Base-by-base conservation (phyloP, 345 rosid species). In the Odontarrhena argentea region DNA sequence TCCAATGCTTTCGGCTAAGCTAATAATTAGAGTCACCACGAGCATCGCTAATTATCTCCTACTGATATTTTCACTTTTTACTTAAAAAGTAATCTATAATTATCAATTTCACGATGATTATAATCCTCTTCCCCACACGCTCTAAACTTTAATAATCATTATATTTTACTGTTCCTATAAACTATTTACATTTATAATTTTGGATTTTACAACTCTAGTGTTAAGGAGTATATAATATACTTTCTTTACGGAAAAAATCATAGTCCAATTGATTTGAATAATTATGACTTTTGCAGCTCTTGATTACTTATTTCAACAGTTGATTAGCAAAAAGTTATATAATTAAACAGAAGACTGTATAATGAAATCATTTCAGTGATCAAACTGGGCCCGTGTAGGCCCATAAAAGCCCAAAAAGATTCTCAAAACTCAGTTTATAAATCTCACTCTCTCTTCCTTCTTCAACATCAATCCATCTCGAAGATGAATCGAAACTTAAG, bases 401-500 rank as follows among this genome's bases (percentile, higher is more conserved):
- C 74, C 68, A 60, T 34, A 50, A 65, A 73, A 51, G 40, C 66
- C 76, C 57, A 63, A 55, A 37, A 3, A 50, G 8, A 28, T 46
- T 15, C 40, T 26, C 62, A 1, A 1, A 9, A 24, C 26, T 11
- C 13, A 46, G 30, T 49, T 51, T 59, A 58, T 65, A 67, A 67
- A 60, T 18, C 4, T 5, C 18, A 66, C 22, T 9, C 53, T 73
- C 32, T 47, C 10, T 46, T 11, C 35, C 65, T 26, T 30, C 36
- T 1, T 35, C 35, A 35, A 36, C 30, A 25, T 35, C 35, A 15
- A 53, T 38, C 34, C 2, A 1, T 24, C 35, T 10, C 13, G 5
- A 46, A 53, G 14, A 83, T 86, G 96, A 60, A 67, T 49, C 60
- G 81, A 37, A 85, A 84, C 70, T 42, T 86, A 59, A 76, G 78